Evolutionary conservation across 108 stramenopile genomes (phyloP).

Genomic region (Cyclotella choctawhatcheeana): DNA sequence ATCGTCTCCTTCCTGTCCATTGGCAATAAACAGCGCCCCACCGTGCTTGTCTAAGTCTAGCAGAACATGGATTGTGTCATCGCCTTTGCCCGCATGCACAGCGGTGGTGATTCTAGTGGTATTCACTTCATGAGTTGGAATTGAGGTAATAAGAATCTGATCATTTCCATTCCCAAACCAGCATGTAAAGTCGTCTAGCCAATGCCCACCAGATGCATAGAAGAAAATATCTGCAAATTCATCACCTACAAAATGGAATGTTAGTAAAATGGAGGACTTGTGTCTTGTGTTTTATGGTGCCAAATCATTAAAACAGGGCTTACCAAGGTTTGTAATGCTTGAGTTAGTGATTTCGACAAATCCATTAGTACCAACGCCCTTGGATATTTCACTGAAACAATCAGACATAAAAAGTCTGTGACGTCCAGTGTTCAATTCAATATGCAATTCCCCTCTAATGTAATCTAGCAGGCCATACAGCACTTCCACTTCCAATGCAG

Average conservation of each 20-base stretch:
- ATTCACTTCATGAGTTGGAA: not conserved
- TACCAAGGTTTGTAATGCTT: not conserved
- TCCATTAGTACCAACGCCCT: conserved; percentile 14
- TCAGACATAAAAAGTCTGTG: conserved; percentile 46
- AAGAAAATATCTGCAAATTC: conserved; percentile 43
- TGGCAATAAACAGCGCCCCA: conserved; percentile 39
- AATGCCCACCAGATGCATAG: conserved; percentile 33
- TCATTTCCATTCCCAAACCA: conserved; percentile 44
- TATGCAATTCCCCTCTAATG: conserved; percentile 25
- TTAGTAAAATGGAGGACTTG: too few species aligned
- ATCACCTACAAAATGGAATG: too few species aligned
- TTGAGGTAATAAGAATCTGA: conserved; percentile 24
- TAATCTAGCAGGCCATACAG: not conserved
- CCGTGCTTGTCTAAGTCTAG: conserved; percentile 15
- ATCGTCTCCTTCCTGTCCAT: conserved; percentile 39
- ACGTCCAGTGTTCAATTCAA: conserved; percentile 19
- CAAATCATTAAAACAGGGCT: too few species aligned
- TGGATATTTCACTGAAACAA: conserved; percentile 24
- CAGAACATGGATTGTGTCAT: not conserved
- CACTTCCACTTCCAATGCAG: not conserved
- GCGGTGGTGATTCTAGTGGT: not conserved
- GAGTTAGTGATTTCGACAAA: conserved; percentile 19
- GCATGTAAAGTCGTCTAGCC: conserved; percentile 33
- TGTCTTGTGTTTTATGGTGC: too few species aligned
- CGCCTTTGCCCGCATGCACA: not conserved